These are phyloP conservation scores for Colletotrichum endophyticum DNA, from an alignment of 2,329 filamentous ascomycete species.

Conservation along the genomic window DNA sequence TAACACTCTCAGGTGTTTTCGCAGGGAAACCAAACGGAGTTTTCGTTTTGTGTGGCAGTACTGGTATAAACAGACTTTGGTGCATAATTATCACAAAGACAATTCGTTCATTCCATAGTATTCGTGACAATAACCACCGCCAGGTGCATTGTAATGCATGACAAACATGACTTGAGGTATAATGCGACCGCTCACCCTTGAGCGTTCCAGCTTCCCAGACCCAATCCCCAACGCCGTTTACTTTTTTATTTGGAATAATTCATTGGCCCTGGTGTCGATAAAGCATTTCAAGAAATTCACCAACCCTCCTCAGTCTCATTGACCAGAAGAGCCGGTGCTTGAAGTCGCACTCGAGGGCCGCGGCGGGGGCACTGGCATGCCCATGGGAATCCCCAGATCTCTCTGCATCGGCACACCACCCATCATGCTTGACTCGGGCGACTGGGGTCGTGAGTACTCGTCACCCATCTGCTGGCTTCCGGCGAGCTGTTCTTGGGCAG, in stretches of 20 bases:
- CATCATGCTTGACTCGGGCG: constrained; percentile 29
- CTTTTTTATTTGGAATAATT: not conserved
- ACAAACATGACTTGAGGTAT: constrained; percentile 11
- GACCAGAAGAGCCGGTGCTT: constrained; percentile 47
- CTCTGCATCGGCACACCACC: constrained; percentile 50
- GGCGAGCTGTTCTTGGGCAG: constrained; percentile 40
- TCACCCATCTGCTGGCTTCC: constrained; percentile 38
- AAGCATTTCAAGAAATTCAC: not conserved
- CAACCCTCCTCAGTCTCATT: constrained; percentile 33
- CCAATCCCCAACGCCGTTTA: constrained; percentile 11
- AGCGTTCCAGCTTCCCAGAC: not conserved
- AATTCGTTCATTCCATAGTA: not conserved
- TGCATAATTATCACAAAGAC: not conserved
- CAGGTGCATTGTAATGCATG: constrained; percentile 5
- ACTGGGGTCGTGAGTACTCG: constrained; percentile 33
- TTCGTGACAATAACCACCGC: constrained; percentile 2
- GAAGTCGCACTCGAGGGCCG: constrained; percentile 46
- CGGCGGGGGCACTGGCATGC: constrained; percentile 40
- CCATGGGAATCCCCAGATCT: constrained; percentile 29
- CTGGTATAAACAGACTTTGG: not conserved
- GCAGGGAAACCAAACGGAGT: not conserved
- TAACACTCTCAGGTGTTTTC: not conserved
- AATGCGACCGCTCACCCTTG: constrained; percentile 1
- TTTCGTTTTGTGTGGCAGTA: not conserved
- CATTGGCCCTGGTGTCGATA: not conserved